Base-by-base conservation (phyloP, 441 rosid species). In the Populus hybrid region DNA sequence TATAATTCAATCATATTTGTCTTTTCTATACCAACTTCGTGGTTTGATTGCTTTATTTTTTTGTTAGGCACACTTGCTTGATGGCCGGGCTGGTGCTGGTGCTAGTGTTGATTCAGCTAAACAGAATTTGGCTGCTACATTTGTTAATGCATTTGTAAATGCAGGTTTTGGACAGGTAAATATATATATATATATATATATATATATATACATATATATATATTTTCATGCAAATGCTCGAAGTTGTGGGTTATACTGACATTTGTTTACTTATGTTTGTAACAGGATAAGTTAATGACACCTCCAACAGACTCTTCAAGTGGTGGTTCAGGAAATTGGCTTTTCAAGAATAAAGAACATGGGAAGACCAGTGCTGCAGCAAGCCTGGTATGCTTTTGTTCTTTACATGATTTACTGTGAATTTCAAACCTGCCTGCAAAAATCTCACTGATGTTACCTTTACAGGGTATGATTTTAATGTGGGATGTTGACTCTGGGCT, bases 401-500 rank as follows among this genome's bases (percentile, higher is more conserved):
- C 73, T 36, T 73, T 28, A 61, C 10, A 38, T 73, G 11, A 59
- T 67, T 54, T 36, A 21, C 14, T 21, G 63, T 40, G 42, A n/a
- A 6, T 66, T 40, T 40, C 20, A 26, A 26, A 30, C 16, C 14
- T 42, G n/a, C 68, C 21, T 69, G 68, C 73, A 77, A 61, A 79
- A 72, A 80, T 83, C 78, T 81, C 21, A 83, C 70, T 34, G 42
- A 38, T 35, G 65, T 77, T 78, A 70, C 73, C 78, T 57, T 76
- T 18, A 14, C 74, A 95, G 99, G 99, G 99, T 70, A 97, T 94
- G 98, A 94, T 97, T 85, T 84, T 88, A 54, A 83, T 92, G 76
- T 97, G 99, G 99, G 98, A 95, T 76, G 94, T 94, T 34, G 98
- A 97, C 83, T 79, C 90, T 70, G 99, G 99, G 76, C 98, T 95